Conservation (phyloP, 1,284 basidiomycete genomes). For the Marasmius fiardii region DNA sequence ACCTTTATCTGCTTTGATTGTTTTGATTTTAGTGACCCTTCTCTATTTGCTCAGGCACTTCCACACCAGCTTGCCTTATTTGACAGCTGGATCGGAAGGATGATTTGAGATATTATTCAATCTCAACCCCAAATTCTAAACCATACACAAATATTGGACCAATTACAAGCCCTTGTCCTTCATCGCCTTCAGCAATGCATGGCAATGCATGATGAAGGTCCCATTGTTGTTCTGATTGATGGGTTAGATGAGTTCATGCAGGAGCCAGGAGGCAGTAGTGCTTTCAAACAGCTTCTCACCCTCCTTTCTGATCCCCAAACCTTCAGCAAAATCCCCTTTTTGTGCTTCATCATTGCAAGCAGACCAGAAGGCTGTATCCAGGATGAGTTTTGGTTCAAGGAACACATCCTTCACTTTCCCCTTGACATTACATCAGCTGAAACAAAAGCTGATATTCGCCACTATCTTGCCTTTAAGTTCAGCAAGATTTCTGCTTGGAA, state of each 20-base stretch:
- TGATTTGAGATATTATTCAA: neutral
- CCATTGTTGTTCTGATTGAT: conserved; percentile 5
- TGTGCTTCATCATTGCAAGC: too few species aligned
- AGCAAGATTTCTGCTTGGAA: too few species aligned
- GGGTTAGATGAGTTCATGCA: conserved; percentile 8
- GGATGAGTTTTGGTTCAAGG: too few species aligned
- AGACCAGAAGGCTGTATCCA: too few species aligned
- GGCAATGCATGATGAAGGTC: neutral
- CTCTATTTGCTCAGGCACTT: neutral
- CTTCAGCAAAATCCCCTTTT: too few species aligned
- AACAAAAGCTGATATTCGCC: too few species aligned
- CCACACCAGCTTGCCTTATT: conserved; percentile 5
- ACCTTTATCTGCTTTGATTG: conserved; percentile 10
- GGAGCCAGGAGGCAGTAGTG: too few species aligned
- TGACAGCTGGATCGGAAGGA: neutral
- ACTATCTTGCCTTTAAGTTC: too few species aligned
- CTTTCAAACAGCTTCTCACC: too few species aligned
- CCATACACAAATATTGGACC: neutral
- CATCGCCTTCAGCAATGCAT: neutral
- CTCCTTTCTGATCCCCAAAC: too few species aligned
- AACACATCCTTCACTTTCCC: too few species aligned
- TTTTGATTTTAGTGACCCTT: neutral
- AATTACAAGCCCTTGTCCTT: conserved; percentile 2
- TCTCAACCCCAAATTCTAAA: neutral
- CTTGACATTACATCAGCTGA: too few species aligned